Percentiles rank a stretch among this genome's conserved stretches.
Conservation (phyloP, 1,284 basidiomycete species). For the Rhodotorula sp. region DNA sequence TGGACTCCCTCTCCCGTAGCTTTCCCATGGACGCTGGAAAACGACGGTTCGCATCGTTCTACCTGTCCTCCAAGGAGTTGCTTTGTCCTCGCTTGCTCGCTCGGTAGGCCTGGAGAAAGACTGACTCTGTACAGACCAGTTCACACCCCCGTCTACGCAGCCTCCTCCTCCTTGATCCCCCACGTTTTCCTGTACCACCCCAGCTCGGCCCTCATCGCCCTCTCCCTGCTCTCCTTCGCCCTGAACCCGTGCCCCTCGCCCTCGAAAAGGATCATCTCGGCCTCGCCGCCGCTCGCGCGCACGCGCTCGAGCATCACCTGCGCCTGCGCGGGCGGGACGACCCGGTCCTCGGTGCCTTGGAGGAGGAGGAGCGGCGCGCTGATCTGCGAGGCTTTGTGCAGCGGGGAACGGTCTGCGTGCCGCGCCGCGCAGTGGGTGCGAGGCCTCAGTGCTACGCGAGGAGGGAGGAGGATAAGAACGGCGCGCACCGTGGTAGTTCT, state of each 20-base stretch:
- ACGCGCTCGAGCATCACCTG: conserved; percentile 44
- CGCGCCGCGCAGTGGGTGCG: background rate
- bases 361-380: conserved; percentile 59
- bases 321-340: conserved; percentile 39
- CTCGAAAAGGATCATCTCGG: conserved; percentile 59
- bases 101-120: background rate
- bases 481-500: conserved; percentile 54
- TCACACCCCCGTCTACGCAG: no score
- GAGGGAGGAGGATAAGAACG: background rate
- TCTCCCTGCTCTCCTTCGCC: conserved; percentile 55
- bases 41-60: no score
- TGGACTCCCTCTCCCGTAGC: background rate
- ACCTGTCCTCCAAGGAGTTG: no score
- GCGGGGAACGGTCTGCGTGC: conserved; percentile 55
- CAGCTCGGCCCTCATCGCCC: conserved; percentile 57
- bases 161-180: conserved; percentile 31
- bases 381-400: conserved; percentile 60
- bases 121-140: background rate
- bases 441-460: background rate
- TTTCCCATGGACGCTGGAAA: background rate
- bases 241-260: conserved; percentile 65
- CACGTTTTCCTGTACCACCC: conserved; percentile 54
- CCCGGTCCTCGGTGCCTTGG: conserved; percentile 47
- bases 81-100: no score
- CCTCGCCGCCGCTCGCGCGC: conserved; percentile 54